Evolutionary conservation across 2,329 filamentous ascomycete genomes (phyloP), one percentile per base, ranked within the genome.

Genomic region (Fusarium haematococcum): DNA sequence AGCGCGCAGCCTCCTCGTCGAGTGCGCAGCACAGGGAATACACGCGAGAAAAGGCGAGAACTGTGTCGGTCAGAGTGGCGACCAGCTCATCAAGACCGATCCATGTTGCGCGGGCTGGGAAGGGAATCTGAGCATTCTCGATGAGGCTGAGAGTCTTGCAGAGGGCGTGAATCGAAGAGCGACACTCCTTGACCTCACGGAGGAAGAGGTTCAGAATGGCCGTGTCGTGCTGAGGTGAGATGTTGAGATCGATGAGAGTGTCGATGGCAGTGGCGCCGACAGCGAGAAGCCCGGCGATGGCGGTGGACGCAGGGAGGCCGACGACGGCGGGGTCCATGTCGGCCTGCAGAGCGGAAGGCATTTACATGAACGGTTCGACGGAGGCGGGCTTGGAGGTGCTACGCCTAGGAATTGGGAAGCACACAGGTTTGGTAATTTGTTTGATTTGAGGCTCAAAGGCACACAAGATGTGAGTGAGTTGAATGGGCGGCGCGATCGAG

Each of bases 271-370:
- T 79, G 70, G 79, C 79, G 67, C 80, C 79, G 43, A 83, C 81
- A 45, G 81, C 80, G 57, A 84, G 70, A 63, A 84, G 79, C 77
- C 82, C 82, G 48, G 80, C 77, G 67, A 83, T 81, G 80, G 82
- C 82, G 14, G 81, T 80, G n/a, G 80, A 79, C 59, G 82, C 80
- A 56, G 81, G 79, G 58, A 83, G 78, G 66, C 77, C 73, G 69
- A 76, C 75, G 52, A 69, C 70, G 70, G 68, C 37, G 60, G 61
- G 59, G 62, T 75, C 73, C 67, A 74, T 71, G 73, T 74, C 66
- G 70, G 73, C 73, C 70, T 74, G 73, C 70, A 75, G 70, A 64
- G 52, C 63, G 43, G 73, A 75, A 75, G 69, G 73, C 73, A 75
- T 75, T 54, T 75, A 75, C 62, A 74, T 74, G 57, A 27, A 41